A percentile compares a stretch with the other conserved stretches of the same genome.
phyloP scores from a whole-genome alignment of 441 rosid species.

The Flueggea neowawraea region DNA sequence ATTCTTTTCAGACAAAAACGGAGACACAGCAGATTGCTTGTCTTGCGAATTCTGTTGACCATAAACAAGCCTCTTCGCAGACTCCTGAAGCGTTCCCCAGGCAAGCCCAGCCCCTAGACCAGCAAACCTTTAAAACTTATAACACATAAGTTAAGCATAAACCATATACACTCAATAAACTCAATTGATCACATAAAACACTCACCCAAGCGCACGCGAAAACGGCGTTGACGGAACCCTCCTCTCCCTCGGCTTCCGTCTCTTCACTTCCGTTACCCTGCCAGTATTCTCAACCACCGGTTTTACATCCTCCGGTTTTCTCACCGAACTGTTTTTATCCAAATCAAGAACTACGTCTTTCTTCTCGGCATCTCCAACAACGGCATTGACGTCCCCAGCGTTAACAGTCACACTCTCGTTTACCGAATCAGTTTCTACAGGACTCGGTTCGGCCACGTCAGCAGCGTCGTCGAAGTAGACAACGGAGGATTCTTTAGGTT shows the following conservation, averaged over 20 bases:
- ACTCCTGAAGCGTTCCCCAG: slow-evolving; percentile 93
- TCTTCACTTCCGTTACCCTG: slow-evolving; percentile 27
- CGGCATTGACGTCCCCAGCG: slow-evolving; percentile 10
- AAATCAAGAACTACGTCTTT: neutral
- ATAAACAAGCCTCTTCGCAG: slow-evolving; percentile 71
- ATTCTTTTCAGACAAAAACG: slow-evolving; percentile 74
- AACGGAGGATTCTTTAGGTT: slow-evolving; percentile 51
- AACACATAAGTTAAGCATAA: slow-evolving; percentile 27
- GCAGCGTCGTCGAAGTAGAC: slow-evolving; percentile 43
- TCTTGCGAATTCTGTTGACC: slow-evolving; percentile 53
- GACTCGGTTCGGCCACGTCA: neutral
- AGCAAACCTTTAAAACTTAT: slow-evolving; percentile 79
- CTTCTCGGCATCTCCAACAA: neutral
- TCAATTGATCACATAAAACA: neutral
- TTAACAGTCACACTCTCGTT: neutral
- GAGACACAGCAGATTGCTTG: slow-evolving; percentile 65
- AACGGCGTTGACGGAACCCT: slow-evolving; percentile 92
- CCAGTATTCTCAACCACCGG: slow-evolving; percentile 17
- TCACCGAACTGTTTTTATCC: slow-evolving; percentile 16
- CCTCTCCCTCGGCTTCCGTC: slow-evolving; percentile 81
- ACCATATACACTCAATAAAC: neutral
- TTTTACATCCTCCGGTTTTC: slow-evolving; percentile 25
- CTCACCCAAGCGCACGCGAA: slow-evolving; percentile 85
- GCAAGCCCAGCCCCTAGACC: slow-evolving; percentile 98
- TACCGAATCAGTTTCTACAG: neutral